Evolutionary conservation across 192 early-diverging fungal species (phyloP).

Genomic region (Phycomyces nitens): DNA sequence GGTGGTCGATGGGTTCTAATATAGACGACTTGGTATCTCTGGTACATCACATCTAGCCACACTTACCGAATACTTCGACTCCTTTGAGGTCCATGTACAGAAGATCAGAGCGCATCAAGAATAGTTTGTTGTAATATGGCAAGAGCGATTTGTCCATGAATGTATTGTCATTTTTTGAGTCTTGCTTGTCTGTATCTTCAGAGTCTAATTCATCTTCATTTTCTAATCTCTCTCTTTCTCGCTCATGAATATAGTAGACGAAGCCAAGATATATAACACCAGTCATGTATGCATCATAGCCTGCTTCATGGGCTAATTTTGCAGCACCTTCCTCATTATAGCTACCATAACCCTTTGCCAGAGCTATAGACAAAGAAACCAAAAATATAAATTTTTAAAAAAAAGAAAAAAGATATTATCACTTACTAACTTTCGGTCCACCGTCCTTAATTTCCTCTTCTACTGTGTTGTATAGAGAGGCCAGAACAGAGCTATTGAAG

Average conservation of each 20-base stretch:
- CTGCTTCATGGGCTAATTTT: conserved; percentile 79
- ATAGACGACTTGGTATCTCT: too few species aligned
- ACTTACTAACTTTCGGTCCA: conserved; percentile 52
- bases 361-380: too few species aligned
- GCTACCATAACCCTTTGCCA: conserved; percentile 48
- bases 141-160: conserved; percentile 3
- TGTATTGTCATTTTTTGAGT: conserved; percentile 8
- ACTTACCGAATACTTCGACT: conserved; percentile 40
- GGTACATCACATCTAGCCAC: too few species aligned
- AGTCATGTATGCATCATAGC: conserved; percentile 89
- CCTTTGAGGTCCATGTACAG: conserved; percentile 57
- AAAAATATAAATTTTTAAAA: conserved; percentile 1
- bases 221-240: not conserved
- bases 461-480: conserved; percentile 15
- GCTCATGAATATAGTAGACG: conserved; percentile 44
- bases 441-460: conserved; percentile 12
- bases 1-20: conserved; percentile 41
- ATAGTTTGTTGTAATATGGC: conserved; percentile 54
- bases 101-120: conserved; percentile 65
- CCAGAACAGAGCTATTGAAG: conserved; percentile 24
- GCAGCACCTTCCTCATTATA: conserved; percentile 29
- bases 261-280: conserved; percentile 77
- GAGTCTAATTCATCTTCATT: conserved; percentile 9
- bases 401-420: not conserved
- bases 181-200: conserved; percentile 19